Percentiles rank a stretch among this genome's conserved stretches.
These are phyloP conservation scores for Plasmodium gaboni DNA, from an alignment of 169 alveolate species.

Conservation along the genomic window DNA sequence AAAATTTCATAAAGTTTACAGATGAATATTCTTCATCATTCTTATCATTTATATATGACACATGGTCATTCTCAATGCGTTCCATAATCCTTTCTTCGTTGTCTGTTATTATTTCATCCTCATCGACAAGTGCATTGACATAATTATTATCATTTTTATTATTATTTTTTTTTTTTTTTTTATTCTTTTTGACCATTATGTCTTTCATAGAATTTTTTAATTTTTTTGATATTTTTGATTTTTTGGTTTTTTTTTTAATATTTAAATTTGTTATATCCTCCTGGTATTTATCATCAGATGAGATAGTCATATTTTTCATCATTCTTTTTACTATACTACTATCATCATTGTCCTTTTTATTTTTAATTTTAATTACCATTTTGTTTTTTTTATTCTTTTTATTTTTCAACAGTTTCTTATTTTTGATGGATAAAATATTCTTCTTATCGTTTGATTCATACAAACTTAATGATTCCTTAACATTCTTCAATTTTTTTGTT, in stretches of 20 bases:
- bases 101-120: background rate
- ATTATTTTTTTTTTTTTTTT: background rate
- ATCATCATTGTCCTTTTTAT: background rate
- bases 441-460: too few relatives aligned
- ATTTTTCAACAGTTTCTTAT: background rate
- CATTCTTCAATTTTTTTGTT: too few relatives aligned
- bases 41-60: background rate
- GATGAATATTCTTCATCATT: slow-evolving; percentile 5
- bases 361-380: background rate
- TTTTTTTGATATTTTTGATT: too few relatives aligned
- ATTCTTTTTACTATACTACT: background rate
- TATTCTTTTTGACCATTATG: background rate
- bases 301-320: too few relatives aligned
- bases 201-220: background rate
- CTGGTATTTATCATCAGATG: background rate
- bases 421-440: background rate
- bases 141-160: background rate
- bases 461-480: too few relatives aligned
- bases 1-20: slow-evolving; percentile 26
- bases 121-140: background rate
- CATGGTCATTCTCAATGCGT: background rate
- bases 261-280: background rate
- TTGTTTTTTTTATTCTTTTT: background rate
- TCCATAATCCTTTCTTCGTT: slow-evolving; percentile 5
- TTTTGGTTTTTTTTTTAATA: background rate